These are phyloP conservation scores for Tricholoma sp. DNA, from an alignment of 768 basidiomycete species.

Conservation along the genomic window DNA sequence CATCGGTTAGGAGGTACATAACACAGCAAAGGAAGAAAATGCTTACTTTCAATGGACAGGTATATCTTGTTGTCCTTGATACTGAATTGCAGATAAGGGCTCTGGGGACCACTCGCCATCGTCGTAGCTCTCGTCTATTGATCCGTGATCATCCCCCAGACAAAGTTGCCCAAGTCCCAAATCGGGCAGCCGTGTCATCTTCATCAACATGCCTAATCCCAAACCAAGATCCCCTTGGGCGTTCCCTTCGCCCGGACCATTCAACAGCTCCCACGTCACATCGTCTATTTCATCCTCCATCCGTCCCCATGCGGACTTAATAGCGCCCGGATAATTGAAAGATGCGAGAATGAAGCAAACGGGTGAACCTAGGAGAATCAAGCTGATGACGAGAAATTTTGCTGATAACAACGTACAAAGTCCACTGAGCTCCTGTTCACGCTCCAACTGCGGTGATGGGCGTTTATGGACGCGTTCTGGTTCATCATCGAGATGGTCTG, in stretches of 20 bases:
- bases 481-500: slow-evolving; percentile 36
- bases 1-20: background rate
- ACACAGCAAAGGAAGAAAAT: background rate
- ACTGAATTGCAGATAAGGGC: background rate
- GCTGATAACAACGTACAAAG: slow-evolving; percentile 48
- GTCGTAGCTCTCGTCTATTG: background rate
- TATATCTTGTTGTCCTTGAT: background rate
- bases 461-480: slow-evolving; percentile 11
- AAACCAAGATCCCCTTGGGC: slow-evolving; percentile 28
- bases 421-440: slow-evolving; percentile 72
- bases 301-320: slow-evolving; percentile 65
- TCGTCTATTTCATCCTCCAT: slow-evolving; percentile 67
- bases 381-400: background rate
- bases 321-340: slow-evolving; percentile 57
- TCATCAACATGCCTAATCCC: slow-evolving; percentile 58
- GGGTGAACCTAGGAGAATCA: slow-evolving; percentile 52
- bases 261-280: slow-evolving; percentile 56
- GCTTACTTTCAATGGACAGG: background rate
- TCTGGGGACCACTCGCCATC: background rate
- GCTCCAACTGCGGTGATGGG: slow-evolving; percentile 35
- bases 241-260: slow-evolving; percentile 34
- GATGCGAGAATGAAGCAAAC: slow-evolving; percentile 74
- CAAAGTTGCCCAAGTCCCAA: slow-evolving; percentile 67
- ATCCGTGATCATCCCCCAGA: slow-evolving; percentile 27
- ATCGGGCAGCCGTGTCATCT: slow-evolving; percentile 73